A percentile compares a stretch with the other conserved stretches of the same genome.
Conservation (phyloP, 768 basidiomycete genomes). For the Hygrophorus pudorinus region DNA sequence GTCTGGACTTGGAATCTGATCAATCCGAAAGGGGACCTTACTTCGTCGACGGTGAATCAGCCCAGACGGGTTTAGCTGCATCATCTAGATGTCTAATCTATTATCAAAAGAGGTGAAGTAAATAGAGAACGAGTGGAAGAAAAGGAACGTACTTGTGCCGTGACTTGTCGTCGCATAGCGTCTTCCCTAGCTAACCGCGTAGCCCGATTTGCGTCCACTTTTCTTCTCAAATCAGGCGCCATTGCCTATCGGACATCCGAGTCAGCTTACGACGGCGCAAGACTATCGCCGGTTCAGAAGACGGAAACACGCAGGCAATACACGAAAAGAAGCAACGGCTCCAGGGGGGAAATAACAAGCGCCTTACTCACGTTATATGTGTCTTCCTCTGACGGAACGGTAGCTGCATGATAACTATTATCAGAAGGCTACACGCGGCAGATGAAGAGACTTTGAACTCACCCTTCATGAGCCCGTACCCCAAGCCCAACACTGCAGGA, state of each 20-base stretch:
- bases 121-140: not conserved
- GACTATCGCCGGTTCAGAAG: too few relatives aligned
- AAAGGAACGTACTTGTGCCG: slow-evolving; percentile 35
- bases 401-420: slow-evolving; percentile 23
- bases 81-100: slow-evolving; percentile 10
- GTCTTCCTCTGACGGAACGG: slow-evolving; percentile 43
- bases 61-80: slow-evolving; percentile 23
- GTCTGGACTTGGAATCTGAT: too few relatives aligned
- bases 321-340: slow-evolving; percentile 1
- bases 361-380: slow-evolving; percentile 36
- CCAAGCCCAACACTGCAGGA: slow-evolving; percentile 41
- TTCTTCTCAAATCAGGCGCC: slow-evolving; percentile 54
- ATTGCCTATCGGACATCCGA: slow-evolving; percentile 32
- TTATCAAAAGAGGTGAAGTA: too few relatives aligned
- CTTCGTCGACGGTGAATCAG: slow-evolving; percentile 7
- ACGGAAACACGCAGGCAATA: too few relatives aligned
- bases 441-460: not conserved
- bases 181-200: slow-evolving; percentile 44
- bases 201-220: slow-evolving; percentile 50
- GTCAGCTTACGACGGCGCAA: not conserved
- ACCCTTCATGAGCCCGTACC: slow-evolving; percentile 56
- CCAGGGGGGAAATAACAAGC: slow-evolving; percentile 5
- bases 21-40: not conserved
- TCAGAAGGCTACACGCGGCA: slow-evolving; percentile 3
- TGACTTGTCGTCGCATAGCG: slow-evolving; percentile 39